Base-by-base conservation (phyloP, 2,329 filamentous ascomycete species). In the Apiospora rasikravindrae region DNA sequence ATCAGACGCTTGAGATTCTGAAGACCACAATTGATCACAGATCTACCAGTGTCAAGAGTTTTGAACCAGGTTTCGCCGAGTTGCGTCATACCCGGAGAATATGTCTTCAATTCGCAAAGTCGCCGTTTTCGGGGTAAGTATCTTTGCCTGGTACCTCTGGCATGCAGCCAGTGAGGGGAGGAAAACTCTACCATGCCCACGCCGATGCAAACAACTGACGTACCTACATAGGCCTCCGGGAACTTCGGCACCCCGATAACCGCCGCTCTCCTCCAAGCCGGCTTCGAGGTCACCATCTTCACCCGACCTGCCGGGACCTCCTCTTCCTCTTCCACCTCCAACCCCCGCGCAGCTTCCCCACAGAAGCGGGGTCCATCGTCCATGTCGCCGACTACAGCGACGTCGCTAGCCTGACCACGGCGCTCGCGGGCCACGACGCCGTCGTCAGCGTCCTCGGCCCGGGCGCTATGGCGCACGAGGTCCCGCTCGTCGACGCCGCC, bases 191-290 rank as follows among this genome's bases (percentile, higher is more conserved):
- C 45, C 26, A 37, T 22, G 29, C 3, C 44, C 7, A 37, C 24
- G 11, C 1, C 14, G 29, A 67, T 24, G 42, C 7, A 47, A 22
- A 1, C 22, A 22, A 1, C 8, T 6, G 22, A 47, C 14, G 10
- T 6, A n/a, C n/a, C n/a, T n/a, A n/a, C n/a, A n/a, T n/a, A 80
- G 77, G 77, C 77, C 4, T 73, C 75, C 11, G 78, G 78, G n/a
- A 79, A 78, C 66, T 80, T 80, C 69, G 78, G 77, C 44, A 69
- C 73, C 4, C 77, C 77, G 22, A 78, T 79, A 66, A 79, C 78
- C 1, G 67, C 74, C 1, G 77, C 77, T 13, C 78, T 79, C 11
- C 6, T 73, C 4, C 47, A 42, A 42, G 76, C 77, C 49, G 77
- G 75, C 26, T 78, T 78, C 72, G 71, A 75, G 7, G 76, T 79